Percentiles rank a stretch among this genome's conserved stretches.
Conservation (phyloP, 139 green algal species). For the Microglena sp. region DNA sequence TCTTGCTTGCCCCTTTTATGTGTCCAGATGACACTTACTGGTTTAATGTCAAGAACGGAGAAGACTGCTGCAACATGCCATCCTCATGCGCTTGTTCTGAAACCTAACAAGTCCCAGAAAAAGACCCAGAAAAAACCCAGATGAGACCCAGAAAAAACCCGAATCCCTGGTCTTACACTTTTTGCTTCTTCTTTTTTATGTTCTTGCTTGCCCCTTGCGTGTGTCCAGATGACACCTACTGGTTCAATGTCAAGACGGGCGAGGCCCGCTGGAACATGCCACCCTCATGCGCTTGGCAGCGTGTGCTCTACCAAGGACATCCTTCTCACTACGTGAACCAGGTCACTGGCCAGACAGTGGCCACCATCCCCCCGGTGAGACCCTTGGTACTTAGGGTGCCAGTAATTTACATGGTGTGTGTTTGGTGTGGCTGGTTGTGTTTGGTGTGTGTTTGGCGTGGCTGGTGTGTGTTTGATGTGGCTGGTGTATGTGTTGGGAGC, state of each 20-base stretch:
- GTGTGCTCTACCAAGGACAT: constrained; percentile 19
- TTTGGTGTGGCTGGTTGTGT: not conserved
- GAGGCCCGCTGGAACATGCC: constrained; percentile 32
- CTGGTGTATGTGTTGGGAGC: not conserved
- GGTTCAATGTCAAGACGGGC: constrained; percentile 16
- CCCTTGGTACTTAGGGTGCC: too few relatives aligned
- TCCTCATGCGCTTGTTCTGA: not conserved
- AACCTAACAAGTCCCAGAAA: not conserved
- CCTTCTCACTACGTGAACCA: constrained; percentile 26
- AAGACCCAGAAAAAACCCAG: not conserved
- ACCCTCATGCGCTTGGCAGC: constrained; percentile 25
- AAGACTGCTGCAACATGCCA: too few relatives aligned
- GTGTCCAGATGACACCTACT: too few relatives aligned
- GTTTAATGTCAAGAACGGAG: too few relatives aligned
- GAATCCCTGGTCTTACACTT: not conserved
- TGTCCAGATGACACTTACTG: too few relatives aligned
- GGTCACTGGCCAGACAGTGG: constrained; percentile 17
- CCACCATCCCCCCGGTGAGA: constrained; percentile 12
- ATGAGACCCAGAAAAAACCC: not conserved
- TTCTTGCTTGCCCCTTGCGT: too few relatives aligned
- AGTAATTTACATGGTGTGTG: not conserved
- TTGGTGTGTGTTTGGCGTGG: too few relatives aligned
- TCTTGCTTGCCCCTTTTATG: too few relatives aligned
- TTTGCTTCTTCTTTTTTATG: too few relatives aligned
- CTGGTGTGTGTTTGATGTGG: not conserved